Evolutionary conservation across 1,284 basidiomycete genomes (phyloP).

Genomic region (Chalciporus sp.): DNA sequence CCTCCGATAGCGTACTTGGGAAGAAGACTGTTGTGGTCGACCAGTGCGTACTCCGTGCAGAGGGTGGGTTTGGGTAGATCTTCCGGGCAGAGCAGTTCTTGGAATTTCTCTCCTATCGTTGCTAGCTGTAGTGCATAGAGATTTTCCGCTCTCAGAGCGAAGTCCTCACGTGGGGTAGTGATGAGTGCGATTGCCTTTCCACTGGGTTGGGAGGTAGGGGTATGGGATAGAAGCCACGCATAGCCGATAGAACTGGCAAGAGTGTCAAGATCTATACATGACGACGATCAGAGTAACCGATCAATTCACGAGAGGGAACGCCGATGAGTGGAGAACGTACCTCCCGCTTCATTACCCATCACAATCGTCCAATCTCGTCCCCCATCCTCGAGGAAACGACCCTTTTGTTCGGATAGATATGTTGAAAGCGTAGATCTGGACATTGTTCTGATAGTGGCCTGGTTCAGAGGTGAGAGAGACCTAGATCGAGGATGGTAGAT

Average conservation of each 20-base stretch:
- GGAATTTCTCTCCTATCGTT: slow-evolving; percentile 47
- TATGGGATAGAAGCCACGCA: slow-evolving; percentile 63
- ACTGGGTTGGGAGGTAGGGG: slow-evolving; percentile 37
- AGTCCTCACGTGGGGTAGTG: slow-evolving; percentile 69
- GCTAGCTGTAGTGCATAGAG: slow-evolving; percentile 67
- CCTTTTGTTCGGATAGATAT: slow-evolving; percentile 43
- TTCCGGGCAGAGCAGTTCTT: slow-evolving; percentile 59
- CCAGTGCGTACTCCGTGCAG: slow-evolving; percentile 74
- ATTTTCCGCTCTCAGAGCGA: slow-evolving; percentile 88
- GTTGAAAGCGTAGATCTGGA: slow-evolving; percentile 34
- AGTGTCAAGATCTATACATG: slow-evolving; percentile 78
- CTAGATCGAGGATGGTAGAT: not conserved
- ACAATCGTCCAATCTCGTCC: slow-evolving; percentile 75
- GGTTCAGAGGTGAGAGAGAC: not conserved
- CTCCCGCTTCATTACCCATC: slow-evolving; percentile 93
- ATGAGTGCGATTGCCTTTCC: slow-evolving; percentile 69
- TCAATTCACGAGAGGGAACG: not conserved
- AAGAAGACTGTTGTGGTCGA: slow-evolving; percentile 88
- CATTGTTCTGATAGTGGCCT: slow-evolving; percentile 19
- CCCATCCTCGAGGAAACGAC: slow-evolving; percentile 42
- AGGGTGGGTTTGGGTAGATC: slow-evolving; percentile 48
- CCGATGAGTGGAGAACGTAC: slow-evolving; percentile 44
- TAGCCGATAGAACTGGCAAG: slow-evolving; percentile 83
- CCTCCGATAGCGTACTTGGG: slow-evolving; percentile 49
- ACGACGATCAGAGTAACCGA: slow-evolving; percentile 2